Conservation (phyloP, 208 protist species). For the Acanthamoeba sp. region DNA sequence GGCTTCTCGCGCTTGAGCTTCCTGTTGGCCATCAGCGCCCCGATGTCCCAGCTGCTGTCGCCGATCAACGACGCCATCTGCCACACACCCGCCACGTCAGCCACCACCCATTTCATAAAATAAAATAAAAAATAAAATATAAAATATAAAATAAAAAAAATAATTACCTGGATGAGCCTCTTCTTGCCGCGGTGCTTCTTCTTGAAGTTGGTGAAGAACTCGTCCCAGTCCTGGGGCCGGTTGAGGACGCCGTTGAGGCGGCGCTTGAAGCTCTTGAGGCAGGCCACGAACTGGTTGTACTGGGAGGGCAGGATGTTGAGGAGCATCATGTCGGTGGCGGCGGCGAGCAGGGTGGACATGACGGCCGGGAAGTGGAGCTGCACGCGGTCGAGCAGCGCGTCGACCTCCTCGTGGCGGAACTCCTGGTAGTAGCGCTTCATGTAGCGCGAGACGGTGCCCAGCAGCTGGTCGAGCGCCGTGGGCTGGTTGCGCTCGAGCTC, state of each 20-base stretch:
- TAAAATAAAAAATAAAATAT: too few relatives aligned
- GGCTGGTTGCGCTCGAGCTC: slow-evolving; percentile 71
- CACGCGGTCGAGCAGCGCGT: slow-evolving; percentile 72
- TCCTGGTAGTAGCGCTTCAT: slow-evolving; percentile 77
- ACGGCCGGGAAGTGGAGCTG: slow-evolving; percentile 74
- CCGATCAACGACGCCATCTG: not conserved
- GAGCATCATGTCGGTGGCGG: slow-evolving; percentile 73
- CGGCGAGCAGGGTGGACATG: slow-evolving; percentile 70
- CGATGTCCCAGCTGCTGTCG: not conserved
- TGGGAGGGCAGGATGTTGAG: slow-evolving; percentile 80
- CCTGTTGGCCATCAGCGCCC: not conserved
- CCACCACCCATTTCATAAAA: too few relatives aligned
- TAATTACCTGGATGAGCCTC: slow-evolving; percentile 78
- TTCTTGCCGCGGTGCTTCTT: slow-evolving; percentile 79
- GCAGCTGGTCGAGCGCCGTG: not conserved
- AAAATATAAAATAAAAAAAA: too few relatives aligned
- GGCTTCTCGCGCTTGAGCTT: slow-evolving; percentile 4
- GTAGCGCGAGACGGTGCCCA: slow-evolving; percentile 67
- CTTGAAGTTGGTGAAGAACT: slow-evolving; percentile 77
- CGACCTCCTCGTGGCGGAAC: slow-evolving; percentile 66
- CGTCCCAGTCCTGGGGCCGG: slow-evolving; percentile 25
- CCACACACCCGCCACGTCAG: too few relatives aligned
- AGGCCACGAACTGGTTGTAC: slow-evolving; percentile 73
- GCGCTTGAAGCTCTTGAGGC: slow-evolving; percentile 77
- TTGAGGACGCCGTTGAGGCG: slow-evolving; percentile 66